Conservation (phyloP, 148 eudicot genomes). For the Vaccinium darrowii region DNA sequence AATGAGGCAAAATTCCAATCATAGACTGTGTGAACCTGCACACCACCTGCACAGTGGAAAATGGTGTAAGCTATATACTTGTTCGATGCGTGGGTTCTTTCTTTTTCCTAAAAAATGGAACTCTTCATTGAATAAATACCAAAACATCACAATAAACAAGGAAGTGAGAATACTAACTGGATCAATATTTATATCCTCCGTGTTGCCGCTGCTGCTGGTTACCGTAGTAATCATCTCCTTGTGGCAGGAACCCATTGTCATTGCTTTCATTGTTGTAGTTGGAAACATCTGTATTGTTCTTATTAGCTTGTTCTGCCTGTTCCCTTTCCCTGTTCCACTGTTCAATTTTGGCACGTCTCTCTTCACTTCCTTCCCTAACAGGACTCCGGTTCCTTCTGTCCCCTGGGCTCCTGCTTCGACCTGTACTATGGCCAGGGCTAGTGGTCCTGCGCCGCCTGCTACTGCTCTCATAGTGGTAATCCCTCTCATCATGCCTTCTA, state of each 20-base stretch:
- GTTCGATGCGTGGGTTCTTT: slow-evolving; percentile 15
- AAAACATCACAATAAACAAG: neutral
- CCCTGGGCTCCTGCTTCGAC: slow-evolving; percentile 75
- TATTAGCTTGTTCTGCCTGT: slow-evolving; percentile 44
- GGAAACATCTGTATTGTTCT: slow-evolving; percentile 23
- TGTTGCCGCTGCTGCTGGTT: slow-evolving; percentile 31
- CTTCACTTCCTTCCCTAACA: slow-evolving; percentile 80
- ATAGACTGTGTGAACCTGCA: slow-evolving; percentile 76
- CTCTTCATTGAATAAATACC: slow-evolving; percentile 6
- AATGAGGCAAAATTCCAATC: slow-evolving; percentile 24
- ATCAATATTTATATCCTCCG: slow-evolving; percentile 44
- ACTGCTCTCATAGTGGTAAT: slow-evolving; percentile 62
- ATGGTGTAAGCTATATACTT: slow-evolving; percentile 48
- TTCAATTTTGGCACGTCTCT: slow-evolving; percentile 90
- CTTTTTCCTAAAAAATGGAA: neutral
- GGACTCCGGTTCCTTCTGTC: slow-evolving; percentile 67
- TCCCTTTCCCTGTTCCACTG: slow-evolving; percentile 96
- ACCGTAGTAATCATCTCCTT: slow-evolving; percentile 35
- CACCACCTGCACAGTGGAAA: slow-evolving; percentile 84
- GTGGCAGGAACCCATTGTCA: slow-evolving; percentile 20
- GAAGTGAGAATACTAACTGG: slow-evolving; percentile 36
- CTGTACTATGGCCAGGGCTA: slow-evolving; percentile 57
- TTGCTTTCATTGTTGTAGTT: slow-evolving; percentile 21
- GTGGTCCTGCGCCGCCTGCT: slow-evolving; percentile 63
- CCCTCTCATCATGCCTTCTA: slow-evolving; percentile 75